These are phyloP conservation scores for Barbatosphaeria neglecta DNA, from an alignment of 495 filamentous ascomycete genomes.

Conservation along the genomic window DNA sequence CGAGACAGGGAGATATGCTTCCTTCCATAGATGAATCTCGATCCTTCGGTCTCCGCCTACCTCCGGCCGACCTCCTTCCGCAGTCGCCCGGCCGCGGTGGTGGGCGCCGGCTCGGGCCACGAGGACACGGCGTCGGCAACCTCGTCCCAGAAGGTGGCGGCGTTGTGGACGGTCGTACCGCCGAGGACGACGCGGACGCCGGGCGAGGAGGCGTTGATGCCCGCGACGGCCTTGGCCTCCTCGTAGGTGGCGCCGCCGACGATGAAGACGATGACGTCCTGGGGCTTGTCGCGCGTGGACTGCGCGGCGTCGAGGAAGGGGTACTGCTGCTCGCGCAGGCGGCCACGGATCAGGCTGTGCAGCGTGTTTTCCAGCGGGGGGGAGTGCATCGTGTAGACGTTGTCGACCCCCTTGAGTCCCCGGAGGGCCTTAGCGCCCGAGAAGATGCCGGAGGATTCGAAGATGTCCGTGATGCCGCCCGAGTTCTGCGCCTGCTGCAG, in stretches of 20 bases:
- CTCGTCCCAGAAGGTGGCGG: constrained; percentile 75
- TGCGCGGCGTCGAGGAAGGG: constrained; percentile 84
- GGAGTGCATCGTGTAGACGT: constrained; percentile 97
- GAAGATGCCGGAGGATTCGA: constrained; percentile 86
- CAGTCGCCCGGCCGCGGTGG: constrained; percentile 60
- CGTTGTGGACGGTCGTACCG: constrained; percentile 77
- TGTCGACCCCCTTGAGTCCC: constrained; percentile 92
- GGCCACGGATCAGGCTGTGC: constrained; percentile 84
- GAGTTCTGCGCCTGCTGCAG: constrained; percentile 60
- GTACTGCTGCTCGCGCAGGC: constrained; percentile 71
- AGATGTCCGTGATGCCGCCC: constrained; percentile 72
- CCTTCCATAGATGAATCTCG: too few relatives aligned
- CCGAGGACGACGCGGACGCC: constrained; percentile 82
- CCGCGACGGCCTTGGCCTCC: constrained; percentile 86
- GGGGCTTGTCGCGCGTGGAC: constrained; percentile 81
- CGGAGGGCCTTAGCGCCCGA: constrained; percentile 85
- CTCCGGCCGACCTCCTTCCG: constrained; percentile 49
- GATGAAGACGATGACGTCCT: constrained; percentile 91
- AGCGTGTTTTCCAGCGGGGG: constrained; percentile 77
- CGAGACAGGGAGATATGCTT: too few relatives aligned
- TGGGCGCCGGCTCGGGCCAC: constrained; percentile 66
- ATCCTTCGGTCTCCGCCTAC: constrained; percentile 17
- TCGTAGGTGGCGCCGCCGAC: constrained; percentile 90
- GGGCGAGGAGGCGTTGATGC: constrained; percentile 82
- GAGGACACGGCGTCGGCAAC: constrained; percentile 64